Base-by-base conservation (phyloP, 2,329 filamentous ascomycete genomes). In the Chaetomiaceae sp. region DNA sequence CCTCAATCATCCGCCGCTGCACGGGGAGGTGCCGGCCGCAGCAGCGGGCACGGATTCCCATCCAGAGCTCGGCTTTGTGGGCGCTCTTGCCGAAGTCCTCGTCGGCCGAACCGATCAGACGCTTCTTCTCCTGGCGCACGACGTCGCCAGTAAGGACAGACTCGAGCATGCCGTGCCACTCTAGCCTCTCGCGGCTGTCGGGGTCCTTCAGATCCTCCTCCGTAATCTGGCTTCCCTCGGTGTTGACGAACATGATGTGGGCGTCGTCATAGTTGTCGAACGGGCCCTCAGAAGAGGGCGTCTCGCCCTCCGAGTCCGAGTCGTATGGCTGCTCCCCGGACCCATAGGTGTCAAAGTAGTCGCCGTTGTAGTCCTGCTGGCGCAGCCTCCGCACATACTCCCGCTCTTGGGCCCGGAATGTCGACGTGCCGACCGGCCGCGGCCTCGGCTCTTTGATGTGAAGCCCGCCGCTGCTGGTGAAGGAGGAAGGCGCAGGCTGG, bases 91-190 rank as follows among this genome's bases (percentile, higher is more conserved):
- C 75, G 8, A 69, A 63, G 50, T 76, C 70, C 55, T 75, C 73
- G 43, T 83, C 80, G 11, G 75, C 73, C 4, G 87, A 84, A 37
- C 88, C 90, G 56, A 94, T 93, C 60, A 98, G 68, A 36, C 93
- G 82, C 66, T 95, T 95, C 74, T 98, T 98, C 69, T 98, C 93
- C 66, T 98, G 93, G 59, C 88, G 88, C 48, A 98, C 91, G 8
- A 98, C 93, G 64, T 98, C 93, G 55, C 93, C 93, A 1, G 90
- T 96, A 56, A 98, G 71, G 4, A 98, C 93, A 12, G 91, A 94
- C 49, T 91, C 88, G 47, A 98, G 71, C 93, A 98, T 98, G 3
- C 88, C 88, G 67, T 98, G 90, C 93, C 93, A 98, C 67, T 98
- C 93, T 19, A 98, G 73, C 36, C 91, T 77, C 66, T 97, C 93